Evolutionary conservation across 2,329 filamentous ascomycete species (phyloP).

Genomic region (Fusarium redolens): DNA sequence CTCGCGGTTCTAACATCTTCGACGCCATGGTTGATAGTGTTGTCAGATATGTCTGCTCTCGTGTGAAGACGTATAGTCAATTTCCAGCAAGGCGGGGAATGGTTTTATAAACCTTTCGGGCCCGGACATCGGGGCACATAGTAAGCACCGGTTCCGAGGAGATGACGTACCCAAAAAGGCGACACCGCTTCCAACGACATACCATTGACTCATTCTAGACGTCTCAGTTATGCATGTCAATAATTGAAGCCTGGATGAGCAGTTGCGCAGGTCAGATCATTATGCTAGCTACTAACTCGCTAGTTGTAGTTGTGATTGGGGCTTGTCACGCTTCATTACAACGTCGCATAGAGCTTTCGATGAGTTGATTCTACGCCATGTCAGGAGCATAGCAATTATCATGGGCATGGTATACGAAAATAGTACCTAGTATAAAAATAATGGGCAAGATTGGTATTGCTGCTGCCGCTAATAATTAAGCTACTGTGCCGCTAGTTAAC

Average conservation of each 20-base stretch:
- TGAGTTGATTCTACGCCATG: no score
- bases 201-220: accelerated
- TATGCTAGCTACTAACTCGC: no score
- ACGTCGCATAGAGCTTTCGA: no score
- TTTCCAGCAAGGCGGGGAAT: accelerated
- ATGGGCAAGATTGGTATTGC: neutral
- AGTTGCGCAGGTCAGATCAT: neutral
- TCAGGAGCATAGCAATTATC: accelerated
- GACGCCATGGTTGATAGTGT: neutral
- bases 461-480: neutral
- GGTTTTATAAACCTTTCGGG: neutral
- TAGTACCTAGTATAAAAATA: accelerated
- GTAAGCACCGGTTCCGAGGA: neutral
- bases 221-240: accelerated
- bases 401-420: accelerated
- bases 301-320: neutral
- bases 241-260: accelerated
- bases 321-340: no score
- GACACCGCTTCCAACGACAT: accelerated
- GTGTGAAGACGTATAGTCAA: neutral
- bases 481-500: neutral
- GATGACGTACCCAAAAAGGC: neutral
- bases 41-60: accelerated
- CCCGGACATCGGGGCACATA: neutral
- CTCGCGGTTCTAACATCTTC: neutral